Base-by-base conservation (phyloP, 1,284 basidiomycete genomes). In the Schizophyllum commune region DNA sequence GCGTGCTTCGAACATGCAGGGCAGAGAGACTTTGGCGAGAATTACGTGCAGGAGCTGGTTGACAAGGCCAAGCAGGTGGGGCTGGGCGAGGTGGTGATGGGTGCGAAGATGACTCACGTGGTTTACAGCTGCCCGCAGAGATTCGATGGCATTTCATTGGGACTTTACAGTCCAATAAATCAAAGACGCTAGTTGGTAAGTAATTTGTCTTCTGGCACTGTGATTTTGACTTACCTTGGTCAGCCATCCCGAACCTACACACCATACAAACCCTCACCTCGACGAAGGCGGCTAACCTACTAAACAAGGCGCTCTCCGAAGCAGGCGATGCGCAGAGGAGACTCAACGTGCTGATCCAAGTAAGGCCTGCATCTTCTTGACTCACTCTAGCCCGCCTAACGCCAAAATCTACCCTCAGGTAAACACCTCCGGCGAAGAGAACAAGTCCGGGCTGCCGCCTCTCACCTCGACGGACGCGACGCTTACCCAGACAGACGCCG, bases 131-230 rank as follows among this genome's bases (percentile, higher is more conserved):
- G 17, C 93, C 94, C 0, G 65, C 68, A 27, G 89, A 92, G 66
- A 93, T 97, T 68, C 81, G 88, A 65, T 99, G 97, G 97, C 96
- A 98, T 75, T 98, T 98, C 72, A 96, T 99, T 66, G 96, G 96
- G 5, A 85, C 89, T 0, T 77, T 99, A 27, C 96, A 99, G 73
- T 94, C 92, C 47, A 99, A 98, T 77, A 99, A 99, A 74, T 87
- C 90, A 55, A 99, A 97, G 75, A 77, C 82, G 19, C 81, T 97
- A n/a, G 94, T 95, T 17, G 78, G 94, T 94, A 65, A 65, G 87
- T 75, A 56, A n/a, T 60, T 61, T 62, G 54, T 60, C 52, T 52
- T 58, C 2, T 34, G 11, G 1, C 51, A 13, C 11, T 55, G n/a
- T 47, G n/a, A 21, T 32, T 47, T 33, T 58, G 55, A 59, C 19